Evolutionary conservation across 2,329 filamentous ascomycete genomes (phyloP), one percentile per base, ranked within the genome.

Genomic region (Penicillium sp.): DNA sequence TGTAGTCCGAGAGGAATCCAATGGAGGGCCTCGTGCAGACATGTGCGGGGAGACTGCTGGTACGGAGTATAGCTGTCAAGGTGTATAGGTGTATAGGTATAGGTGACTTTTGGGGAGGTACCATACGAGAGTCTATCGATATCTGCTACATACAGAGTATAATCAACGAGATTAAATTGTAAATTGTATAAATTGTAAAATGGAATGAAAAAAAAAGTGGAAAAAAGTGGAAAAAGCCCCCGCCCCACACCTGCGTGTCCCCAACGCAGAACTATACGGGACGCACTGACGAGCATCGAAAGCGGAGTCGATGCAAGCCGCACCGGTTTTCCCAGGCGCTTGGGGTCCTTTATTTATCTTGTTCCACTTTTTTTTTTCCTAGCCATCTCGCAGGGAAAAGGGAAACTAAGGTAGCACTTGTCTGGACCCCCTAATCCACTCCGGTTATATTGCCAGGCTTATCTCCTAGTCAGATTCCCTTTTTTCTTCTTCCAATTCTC

Each of bases 271-370:
- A 31, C 2, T 59, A 59, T 61, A 58, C 56, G 56, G 54, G 49
- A 56, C 62, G 62, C 62, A 65, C 54, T 62, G 62, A 60, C 61
- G 48, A 31, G 55, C 49, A 54, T 48, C 21, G 19, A 42, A 42
- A 42, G 37, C 37, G 37, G 37, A 42, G 37, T 42, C 37, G 40
- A 60, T 63, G 47, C 53, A 51, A 63, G 58, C 54, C 54, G 57
- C 59, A 61, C 57, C 42, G 37, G 16, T 46, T 36, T 42, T 40
- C 31, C 49, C 48, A 43, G 48, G 56, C 56, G 53, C 56, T 61
- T 59, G 55, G 36, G 29, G 52, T 43, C 55, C 57, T 56, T 61
- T 58, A 58, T 60, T 61, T 61, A 60, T 60, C 54, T 43, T 49
- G 59, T 47, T 52, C 59, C 56, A 57, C 54, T 61, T 58, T 59